A percentile compares a stretch with the other conserved stretches of the same genome.
phyloP scores from a whole-genome alignment of 768 basidiomycete genomes.

The Hebeloma cylindrosporum region DNA sequence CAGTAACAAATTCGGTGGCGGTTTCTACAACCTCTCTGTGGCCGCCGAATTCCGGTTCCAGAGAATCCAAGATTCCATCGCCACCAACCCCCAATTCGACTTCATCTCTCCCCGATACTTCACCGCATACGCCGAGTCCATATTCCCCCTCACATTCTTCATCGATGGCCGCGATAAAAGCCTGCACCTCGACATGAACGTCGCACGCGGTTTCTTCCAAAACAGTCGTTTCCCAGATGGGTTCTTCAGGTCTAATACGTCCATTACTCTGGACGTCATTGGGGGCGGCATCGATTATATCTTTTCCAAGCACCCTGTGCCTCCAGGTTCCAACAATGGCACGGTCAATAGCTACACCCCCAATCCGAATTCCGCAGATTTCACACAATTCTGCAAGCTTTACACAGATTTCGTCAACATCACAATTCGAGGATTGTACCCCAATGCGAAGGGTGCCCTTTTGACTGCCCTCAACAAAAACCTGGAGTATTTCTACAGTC shows the following conservation, averaged over 20 bases:
- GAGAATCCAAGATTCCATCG: conserved; percentile 27
- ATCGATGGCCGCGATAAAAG: conserved; percentile 24
- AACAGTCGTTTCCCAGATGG: conserved; percentile 22
- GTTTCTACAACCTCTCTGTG: conserved; percentile 26
- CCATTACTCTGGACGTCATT: conserved; percentile 4
- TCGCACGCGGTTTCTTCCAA: conserved; percentile 27
- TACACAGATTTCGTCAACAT: conserved; percentile 23
- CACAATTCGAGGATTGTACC: conserved; percentile 23
- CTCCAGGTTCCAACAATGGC: conserved; percentile 21
- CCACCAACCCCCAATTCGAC: conserved; percentile 26
- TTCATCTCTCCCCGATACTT: conserved; percentile 26
- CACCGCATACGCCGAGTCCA: conserved; percentile 25
- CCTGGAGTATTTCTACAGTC: conserved; percentile 15
- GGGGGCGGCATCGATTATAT: conserved; percentile 14
- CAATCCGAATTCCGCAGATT: conserved; percentile 21
- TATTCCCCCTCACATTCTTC: conserved; percentile 25
- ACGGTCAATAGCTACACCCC: conserved; percentile 22
- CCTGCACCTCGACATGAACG: conserved; percentile 22
- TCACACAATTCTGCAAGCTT: conserved; percentile 19
- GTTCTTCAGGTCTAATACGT: conserved; percentile 20
- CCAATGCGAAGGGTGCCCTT: conserved; percentile 20
- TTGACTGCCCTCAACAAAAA: conserved; percentile 21
- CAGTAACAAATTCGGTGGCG: conserved; percentile 26
- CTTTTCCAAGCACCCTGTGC: conserved; percentile 16
- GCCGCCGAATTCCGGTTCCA: conserved; percentile 24